Base-by-base conservation (phyloP, 768 basidiomycete genomes). In the Butyriboletus loyo region DNA sequence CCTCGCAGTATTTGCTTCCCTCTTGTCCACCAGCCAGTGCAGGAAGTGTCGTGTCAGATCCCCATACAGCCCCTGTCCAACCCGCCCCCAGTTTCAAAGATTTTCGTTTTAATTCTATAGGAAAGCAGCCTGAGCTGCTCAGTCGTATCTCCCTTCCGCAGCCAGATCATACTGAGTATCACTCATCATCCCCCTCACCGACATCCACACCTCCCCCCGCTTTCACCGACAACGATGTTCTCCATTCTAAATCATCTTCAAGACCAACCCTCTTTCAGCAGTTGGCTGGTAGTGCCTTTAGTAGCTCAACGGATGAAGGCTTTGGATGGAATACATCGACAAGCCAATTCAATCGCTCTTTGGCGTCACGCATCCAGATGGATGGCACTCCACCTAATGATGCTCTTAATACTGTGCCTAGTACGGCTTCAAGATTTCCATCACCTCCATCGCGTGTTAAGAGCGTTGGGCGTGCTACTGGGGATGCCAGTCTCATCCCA, bases 91-190 rank as follows among this genome's bases (percentile, higher is more conserved):
- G 56, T 38, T 75, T 81, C 50, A 56, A 73, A n/a, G 62, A 70
- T 48, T 74, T 84, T 61, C 71, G 69, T 25, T 86, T 85, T 62
- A 65, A 57, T 11, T 75, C 66, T 5, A 86, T 86, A 36, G 84
- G 84, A 27, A 75, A 80, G 59, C 66, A 71, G 53, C 82, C 83
- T 0, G 67, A 71, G 14, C 68, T 86, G 19, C 71, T 85, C 25
- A 75, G 72, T 54, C 79, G 84, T 22, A 70, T 85, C 32, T 73
- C 77, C 30, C 62, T 64, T 35, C 61, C 70, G 3, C 62, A 69
- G 38, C 61, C 69, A 22, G 65, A 66, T 38, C 41, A 56, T 6
- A 34, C 21, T 2, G 42, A 49, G 5, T 71, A 73, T 47, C 65
- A 62, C 48, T 66, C 68, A 0, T 59, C 64, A 7, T 57, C 71